phyloP scores from a whole-genome alignment of 345 rosid genomes.

The Draba incana region DNA sequence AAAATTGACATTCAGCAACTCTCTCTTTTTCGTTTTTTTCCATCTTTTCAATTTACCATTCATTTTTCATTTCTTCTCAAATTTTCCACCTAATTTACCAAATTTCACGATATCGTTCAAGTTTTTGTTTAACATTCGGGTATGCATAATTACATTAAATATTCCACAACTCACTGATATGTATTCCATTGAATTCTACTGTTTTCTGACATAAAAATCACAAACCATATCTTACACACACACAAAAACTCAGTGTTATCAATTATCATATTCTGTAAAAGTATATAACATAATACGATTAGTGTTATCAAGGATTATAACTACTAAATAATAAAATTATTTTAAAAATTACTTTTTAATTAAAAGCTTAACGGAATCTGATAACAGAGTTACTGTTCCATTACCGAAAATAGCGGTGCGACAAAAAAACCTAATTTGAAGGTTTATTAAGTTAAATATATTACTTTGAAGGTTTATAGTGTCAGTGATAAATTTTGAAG shows the following conservation, averaged over 20 bases:
- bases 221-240: not conserved
- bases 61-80: conserved; percentile 5
- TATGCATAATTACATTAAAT: not conserved
- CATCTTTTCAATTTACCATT: conserved; percentile 11
- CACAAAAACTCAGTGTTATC: no score
- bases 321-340: no score
- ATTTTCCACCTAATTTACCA: conserved; percentile 42
- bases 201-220: conserved; percentile 6
- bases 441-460: no score
- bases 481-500: no score
- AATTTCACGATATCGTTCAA: conserved; percentile 30
- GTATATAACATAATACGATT: not conserved
- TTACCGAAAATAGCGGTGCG: no score
- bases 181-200: conserved; percentile 7
- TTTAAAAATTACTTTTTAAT: no score
- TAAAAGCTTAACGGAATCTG: no score
- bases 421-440: no score
- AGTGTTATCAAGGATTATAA: not conserved
- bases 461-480: no score
- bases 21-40: conserved; percentile 29
- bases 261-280: not conserved
- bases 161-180: not conserved
- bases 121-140: conserved; percentile 13
- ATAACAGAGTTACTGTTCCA: no score
- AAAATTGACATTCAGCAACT: conserved; percentile 37